Percentiles rank a stretch among this genome's conserved stretches.
phyloP scores from a whole-genome alignment of 176 grass and related monocot genomes.

The Miscanthus lutarioriparius region DNA sequence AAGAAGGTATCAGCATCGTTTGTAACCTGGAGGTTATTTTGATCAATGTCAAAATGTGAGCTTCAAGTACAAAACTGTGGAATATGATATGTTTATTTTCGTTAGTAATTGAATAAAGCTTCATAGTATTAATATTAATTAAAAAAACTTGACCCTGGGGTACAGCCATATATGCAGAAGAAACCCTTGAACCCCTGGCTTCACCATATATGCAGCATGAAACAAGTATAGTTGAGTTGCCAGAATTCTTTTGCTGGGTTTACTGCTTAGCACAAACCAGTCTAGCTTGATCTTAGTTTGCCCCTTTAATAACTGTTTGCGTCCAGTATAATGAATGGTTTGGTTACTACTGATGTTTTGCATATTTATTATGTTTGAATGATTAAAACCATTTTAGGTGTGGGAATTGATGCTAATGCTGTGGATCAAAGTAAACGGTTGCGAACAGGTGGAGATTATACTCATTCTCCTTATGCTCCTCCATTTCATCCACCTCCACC shows the following conservation, averaged over 20 bases:
- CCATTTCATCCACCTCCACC: constrained; percentile 82
- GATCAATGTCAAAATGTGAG: neutral
- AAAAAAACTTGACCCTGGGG: too few species aligned
- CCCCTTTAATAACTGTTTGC: neutral
- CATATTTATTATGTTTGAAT: constrained; percentile 8
- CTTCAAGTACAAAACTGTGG: neutral
- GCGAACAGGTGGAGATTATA: constrained; percentile 86
- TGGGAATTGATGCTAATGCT: constrained; percentile 70
- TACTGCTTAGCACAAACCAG: neutral
- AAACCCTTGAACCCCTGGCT: too few species aligned
- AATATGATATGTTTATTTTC: neutral
- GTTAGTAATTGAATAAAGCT: neutral
- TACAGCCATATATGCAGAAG: too few species aligned
- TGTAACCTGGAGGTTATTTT: neutral
- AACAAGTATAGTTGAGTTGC: neutral
- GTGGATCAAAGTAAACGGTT: constrained; percentile 92
- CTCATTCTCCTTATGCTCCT: constrained; percentile 70
- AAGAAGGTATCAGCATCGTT: neutral
- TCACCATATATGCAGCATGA: too few species aligned
- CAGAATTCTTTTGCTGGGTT: neutral
- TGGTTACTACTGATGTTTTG: neutral
- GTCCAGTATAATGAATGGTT: neutral
- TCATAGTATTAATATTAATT: neutral
- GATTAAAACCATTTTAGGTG: constrained; percentile 49
- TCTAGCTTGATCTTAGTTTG: neutral